Evolutionary conservation across 164 flowering plant genomes (phyloP), one percentile per base, ranked within the genome.

Genomic region (Sedum album): DNA sequence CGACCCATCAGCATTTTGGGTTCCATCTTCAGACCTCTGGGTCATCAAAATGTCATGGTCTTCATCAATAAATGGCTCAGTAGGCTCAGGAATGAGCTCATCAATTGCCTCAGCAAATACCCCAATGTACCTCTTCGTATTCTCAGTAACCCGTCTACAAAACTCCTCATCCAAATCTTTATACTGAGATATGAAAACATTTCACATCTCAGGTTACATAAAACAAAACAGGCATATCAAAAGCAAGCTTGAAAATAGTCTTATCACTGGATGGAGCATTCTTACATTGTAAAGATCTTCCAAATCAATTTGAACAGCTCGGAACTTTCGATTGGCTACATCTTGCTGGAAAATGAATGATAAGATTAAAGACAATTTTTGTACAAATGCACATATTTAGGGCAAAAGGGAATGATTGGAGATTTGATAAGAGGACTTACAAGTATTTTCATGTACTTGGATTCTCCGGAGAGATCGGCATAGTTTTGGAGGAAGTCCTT

Each of bases 11-110:
- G 79, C 69, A 72, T 78, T 83, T 53, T 95, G 96, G 2, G 83
- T 76, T 44, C 80, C 86, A 46, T 92, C 94, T 70, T 86, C 94
- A 18, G 84, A 69, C 69, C 97, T 84, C 74, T 95, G 98, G 1
- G 96, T 89, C 96, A 95, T 87, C 74, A 90, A 57, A 42, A 90
- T 82, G 68, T 92, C 98, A 75, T 83, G 87, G 70, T 89, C 97
- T 71, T 92, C 98, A 57, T 94, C 97, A 1, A 76, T 81, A 76
- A 89, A 83, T 0, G 84, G 83, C 83, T 88, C 99, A 0, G 97
- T 92, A 0, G 97, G 86, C 72, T 86, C 93, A 3, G 99, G 98
- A 81, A 95, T 66, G 31, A 95, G 77, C 71, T 85, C 96, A 71
- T 95, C 99, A 46, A 95, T 82, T 0, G 97, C 98, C 55, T 83